Conservation (phyloP, 2,329 filamentous ascomycete genomes). For the Verticillium dahliae region DNA sequence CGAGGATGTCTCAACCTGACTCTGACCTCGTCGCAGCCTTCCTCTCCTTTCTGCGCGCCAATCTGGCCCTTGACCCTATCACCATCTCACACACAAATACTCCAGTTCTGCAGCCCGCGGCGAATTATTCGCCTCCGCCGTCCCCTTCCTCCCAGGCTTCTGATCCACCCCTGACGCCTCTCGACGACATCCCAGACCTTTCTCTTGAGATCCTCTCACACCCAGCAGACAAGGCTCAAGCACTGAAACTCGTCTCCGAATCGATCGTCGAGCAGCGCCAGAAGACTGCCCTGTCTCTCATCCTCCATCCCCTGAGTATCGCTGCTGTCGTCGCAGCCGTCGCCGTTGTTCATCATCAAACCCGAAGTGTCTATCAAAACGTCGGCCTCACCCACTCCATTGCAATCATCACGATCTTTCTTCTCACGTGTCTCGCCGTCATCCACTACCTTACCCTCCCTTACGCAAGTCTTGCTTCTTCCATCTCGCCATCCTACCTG, state of each 20-base stretch:
- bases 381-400: slow-evolving; percentile 39
- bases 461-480: slow-evolving; percentile 59
- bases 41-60: slow-evolving; percentile 74
- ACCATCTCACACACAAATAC: slow-evolving; percentile 58
- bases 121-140: slow-evolving; percentile 25
- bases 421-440: slow-evolving; percentile 56
- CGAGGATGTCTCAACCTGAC: neutral
- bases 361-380: slow-evolving; percentile 40
- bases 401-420: slow-evolving; percentile 52
- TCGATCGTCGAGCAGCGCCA: slow-evolving; percentile 78
- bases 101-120: slow-evolving; percentile 49
- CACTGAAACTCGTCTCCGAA: slow-evolving; percentile 70
- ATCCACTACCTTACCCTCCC: slow-evolving; percentile 53
- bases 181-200: slow-evolving; percentile 55
- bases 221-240: slow-evolving; percentile 56
- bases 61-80: slow-evolving; percentile 62
- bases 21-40: slow-evolving; percentile 52
- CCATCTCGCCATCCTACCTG: slow-evolving; percentile 57
- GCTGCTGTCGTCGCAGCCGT: slow-evolving; percentile 37
- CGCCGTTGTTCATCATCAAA: slow-evolving; percentile 36
- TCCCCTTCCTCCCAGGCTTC: slow-evolving; percentile 29
- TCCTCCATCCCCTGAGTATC: slow-evolving; percentile 55
- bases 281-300: slow-evolving; percentile 53
- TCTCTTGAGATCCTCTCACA: slow-evolving; percentile 50
- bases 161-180: slow-evolving; percentile 29